Percentiles rank a stretch among this genome's conserved stretches.
Conservation (phyloP, 495 filamentous ascomycete species). For the Penicillium coprophilum region DNA sequence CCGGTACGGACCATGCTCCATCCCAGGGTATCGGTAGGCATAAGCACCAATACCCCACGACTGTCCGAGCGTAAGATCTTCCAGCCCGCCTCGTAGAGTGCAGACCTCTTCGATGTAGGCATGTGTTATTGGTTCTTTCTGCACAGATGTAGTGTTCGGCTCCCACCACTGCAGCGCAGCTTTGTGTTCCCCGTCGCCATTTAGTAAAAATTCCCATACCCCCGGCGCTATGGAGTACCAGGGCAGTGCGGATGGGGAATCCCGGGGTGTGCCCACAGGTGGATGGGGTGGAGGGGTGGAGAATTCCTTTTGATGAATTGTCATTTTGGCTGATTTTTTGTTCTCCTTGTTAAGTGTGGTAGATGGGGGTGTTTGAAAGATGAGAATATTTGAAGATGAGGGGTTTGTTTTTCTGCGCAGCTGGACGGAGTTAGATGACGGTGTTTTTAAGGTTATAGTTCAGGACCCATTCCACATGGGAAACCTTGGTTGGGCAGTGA, state of each 20-base stretch:
- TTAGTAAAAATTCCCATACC: slow-evolving; percentile 29
- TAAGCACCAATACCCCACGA: slow-evolving; percentile 28
- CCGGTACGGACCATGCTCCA: slow-evolving; percentile 28
- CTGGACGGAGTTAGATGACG: background rate
- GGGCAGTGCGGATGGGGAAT: slow-evolving; percentile 14
- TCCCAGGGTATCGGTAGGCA: slow-evolving; percentile 25
- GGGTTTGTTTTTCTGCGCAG: background rate
- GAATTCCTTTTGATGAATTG: slow-evolving; percentile 27
- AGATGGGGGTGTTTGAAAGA: background rate
- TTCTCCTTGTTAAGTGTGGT: background rate
- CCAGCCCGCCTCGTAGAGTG: slow-evolving; percentile 24
- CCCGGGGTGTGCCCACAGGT: slow-evolving; percentile 14
- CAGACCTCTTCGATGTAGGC: slow-evolving; percentile 31
- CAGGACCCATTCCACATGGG: background rate
- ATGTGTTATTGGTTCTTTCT: slow-evolving; percentile 22
- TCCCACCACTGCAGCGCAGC: slow-evolving; percentile 31
- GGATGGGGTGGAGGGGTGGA: slow-evolving; percentile 20
- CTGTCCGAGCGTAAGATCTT: slow-evolving; percentile 23
- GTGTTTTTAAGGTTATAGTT: slow-evolving; percentile 1
- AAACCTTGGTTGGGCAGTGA: background rate
- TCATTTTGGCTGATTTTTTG: slow-evolving; percentile 6
- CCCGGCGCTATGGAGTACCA: slow-evolving; percentile 26
- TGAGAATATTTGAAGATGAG: background rate
- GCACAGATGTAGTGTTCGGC: slow-evolving; percentile 11
- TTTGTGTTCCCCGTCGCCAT: slow-evolving; percentile 22